Percentiles rank a stretch among this genome's conserved stretches.
Evolutionary conservation across 108 stramenopile species (phyloP).

Genomic region (Fragilaria crotonensis): DNA sequence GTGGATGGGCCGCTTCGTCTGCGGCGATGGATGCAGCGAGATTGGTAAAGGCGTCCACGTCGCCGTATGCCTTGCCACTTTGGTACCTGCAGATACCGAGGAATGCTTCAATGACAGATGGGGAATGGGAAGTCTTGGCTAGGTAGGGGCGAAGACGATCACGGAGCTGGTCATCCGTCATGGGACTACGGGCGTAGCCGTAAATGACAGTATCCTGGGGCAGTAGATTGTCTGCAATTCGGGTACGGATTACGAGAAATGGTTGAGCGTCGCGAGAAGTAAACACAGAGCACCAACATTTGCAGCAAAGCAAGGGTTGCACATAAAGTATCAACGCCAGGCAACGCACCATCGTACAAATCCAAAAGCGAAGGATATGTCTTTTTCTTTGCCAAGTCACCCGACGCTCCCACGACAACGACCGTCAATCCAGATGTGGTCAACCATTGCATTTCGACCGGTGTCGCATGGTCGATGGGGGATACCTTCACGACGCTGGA

Average conservation of each 20-base stretch:
- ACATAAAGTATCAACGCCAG: too few relatives aligned
- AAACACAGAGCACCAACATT: too few relatives aligned
- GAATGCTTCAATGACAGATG: conserved; percentile 61
- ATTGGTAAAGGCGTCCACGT: conserved; percentile 54
- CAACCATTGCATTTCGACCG: conserved; percentile 12
- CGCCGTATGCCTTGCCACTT: conserved; percentile 73
- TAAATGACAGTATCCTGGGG: conserved; percentile 63
- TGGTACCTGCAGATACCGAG: conserved; percentile 67
- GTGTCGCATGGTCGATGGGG: background rate
- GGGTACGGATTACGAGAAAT: too few relatives aligned
- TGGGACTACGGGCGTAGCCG: conserved; percentile 89
- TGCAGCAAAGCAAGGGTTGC: too few relatives aligned
- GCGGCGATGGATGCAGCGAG: conserved; percentile 27
- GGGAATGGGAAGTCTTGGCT: conserved; percentile 18
- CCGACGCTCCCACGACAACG: conserved; percentile 34
- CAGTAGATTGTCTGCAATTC: conserved; percentile 45
- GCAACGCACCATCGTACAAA: conserved; percentile 41
- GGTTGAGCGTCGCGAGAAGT: too few relatives aligned
- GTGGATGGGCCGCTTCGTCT: conserved; percentile 26
- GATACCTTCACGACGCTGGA: background rate
- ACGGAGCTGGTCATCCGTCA: conserved; percentile 77
- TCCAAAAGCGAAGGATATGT: conserved; percentile 89
- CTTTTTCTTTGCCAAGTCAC: conserved; percentile 97
- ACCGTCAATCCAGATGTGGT: conserved; percentile 8
- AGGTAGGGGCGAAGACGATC: conserved; percentile 69